Evolutionary conservation across 495 filamentous ascomycete genomes (phyloP).

Genomic region (Penicillium manginii): DNA sequence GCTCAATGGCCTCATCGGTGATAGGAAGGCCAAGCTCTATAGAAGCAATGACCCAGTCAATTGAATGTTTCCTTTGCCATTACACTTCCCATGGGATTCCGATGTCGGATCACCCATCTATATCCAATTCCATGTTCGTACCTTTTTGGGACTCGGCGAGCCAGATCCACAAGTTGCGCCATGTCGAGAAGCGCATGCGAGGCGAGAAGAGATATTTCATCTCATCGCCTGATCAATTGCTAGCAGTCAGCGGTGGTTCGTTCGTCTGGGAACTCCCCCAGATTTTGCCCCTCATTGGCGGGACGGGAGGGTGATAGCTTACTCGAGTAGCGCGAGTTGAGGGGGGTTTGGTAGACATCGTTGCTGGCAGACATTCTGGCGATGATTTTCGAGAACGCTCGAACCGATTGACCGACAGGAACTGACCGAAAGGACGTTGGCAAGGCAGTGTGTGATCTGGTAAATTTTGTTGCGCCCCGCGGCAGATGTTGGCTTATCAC

Average conservation of each 20-base stretch:
- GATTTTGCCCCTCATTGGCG: slow-evolving; percentile 16
- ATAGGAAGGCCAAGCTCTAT: slow-evolving; percentile 60
- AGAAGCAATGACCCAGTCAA: slow-evolving; percentile 31
- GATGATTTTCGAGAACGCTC: slow-evolving; percentile 13
- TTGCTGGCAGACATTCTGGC: slow-evolving; percentile 61
- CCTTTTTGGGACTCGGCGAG: slow-evolving; percentile 83
- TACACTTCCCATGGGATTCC: slow-evolving; percentile 5
- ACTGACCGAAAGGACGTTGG: slow-evolving; percentile 13
- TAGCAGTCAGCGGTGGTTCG: not conserved
- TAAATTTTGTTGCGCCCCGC: slow-evolving; percentile 43
- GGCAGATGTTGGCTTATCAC: slow-evolving; percentile 43
- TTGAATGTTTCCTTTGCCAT: slow-evolving; percentile 20
- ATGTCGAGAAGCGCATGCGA: slow-evolving; percentile 70
- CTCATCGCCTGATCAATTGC: slow-evolving; percentile 44
- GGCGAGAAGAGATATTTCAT: slow-evolving; percentile 68
- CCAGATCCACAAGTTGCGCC: slow-evolving; percentile 81
- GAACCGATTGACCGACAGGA: slow-evolving; percentile 33
- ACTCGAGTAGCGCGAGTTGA: slow-evolving; percentile 75
- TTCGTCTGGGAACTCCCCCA: slow-evolving; percentile 3
- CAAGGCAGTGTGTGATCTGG: slow-evolving; percentile 29
- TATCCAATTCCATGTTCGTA: slow-evolving; percentile 23
- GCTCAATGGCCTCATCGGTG: slow-evolving; percentile 68
- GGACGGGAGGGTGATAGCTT: slow-evolving; percentile 31
- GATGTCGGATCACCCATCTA: slow-evolving; percentile 19
- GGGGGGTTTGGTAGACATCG: slow-evolving; percentile 73